Evolutionary conservation across 1,139 yeast species (phyloP), one percentile per base, ranked within the genome.

Genomic region (Lizanozyma gosingica): DNA sequence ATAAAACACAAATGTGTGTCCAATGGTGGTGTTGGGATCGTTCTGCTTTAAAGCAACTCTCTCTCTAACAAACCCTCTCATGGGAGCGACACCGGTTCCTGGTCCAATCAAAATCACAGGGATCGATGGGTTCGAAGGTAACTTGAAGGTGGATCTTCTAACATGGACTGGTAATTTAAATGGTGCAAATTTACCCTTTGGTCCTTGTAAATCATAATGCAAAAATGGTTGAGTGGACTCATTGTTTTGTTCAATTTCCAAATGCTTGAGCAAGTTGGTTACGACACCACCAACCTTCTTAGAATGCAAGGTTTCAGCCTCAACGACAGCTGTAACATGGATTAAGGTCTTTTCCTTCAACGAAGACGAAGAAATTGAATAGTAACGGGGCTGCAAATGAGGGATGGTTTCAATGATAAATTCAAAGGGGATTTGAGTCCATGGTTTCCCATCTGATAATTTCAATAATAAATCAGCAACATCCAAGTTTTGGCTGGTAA

Each of bases 31-130:
- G 15, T 32, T 22, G 14, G 38, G 35, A 35, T 54, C 51, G 18
- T 51, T 49, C 41, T 54, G 47, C 43, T 39, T 76, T 37, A 60
- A 59, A 16, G 65, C 59, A 15, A 61, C 83, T 54, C 94, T 81
- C 61, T 88, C 97, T 62, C 94, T 80, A 35, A 92, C 63, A 50
- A 92, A 88, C 2, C 95, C 97, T 63, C 97, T 82, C 68, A 92
- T 83, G 45, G 98, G 98, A 9, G 98, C 97, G 43, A 92, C 92
- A 58, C 98, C 98, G 4, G 98, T 92, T 49, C 98, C 98, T 38
- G 98, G 97, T 34, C 98, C 98, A 57, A 92, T 75, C 83, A 90
- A 78, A 52, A 92, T 86, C 33, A 92, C 75, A 6, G 98, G 97
- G 37, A 83, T 79, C 14, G 76, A 62, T 27, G 94, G 82, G 56